Conservation (phyloP, 2,329 filamentous ascomycete genomes). For the Chaetomiaceae sp. region DNA sequence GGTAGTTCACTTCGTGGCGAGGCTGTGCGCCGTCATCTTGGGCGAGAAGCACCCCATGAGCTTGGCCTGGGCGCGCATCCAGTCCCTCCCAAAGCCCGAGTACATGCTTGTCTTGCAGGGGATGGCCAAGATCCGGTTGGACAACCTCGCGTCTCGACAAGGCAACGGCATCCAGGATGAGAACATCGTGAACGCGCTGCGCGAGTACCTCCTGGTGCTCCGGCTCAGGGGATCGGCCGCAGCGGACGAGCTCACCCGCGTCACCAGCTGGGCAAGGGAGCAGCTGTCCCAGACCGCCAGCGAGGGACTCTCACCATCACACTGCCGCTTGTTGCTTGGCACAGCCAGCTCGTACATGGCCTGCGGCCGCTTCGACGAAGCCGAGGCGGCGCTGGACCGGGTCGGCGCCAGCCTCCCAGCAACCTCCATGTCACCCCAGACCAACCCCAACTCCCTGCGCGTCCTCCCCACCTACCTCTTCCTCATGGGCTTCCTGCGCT, state of each 20-base stretch:
- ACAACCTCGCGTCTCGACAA: constrained; percentile 10
- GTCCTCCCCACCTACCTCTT: constrained; percentile 13
- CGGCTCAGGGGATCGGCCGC: constrained; percentile 7
- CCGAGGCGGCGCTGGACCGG: constrained; percentile 2
- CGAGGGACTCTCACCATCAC: not conserved
- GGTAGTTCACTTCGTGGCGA: constrained; percentile 16
- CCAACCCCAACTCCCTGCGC: not conserved
- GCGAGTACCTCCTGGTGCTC: constrained; percentile 18
- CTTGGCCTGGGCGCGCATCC: constrained; percentile 14
- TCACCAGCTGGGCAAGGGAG: constrained; percentile 2
- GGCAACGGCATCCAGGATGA: not conserved
- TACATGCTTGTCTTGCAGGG: constrained; percentile 13
- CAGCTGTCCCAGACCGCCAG: not conserved
- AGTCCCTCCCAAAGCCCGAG: constrained; percentile 4
- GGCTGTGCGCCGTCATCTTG: constrained; percentile 14
- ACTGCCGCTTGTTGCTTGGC: constrained; percentile 18
- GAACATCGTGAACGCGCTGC: constrained; percentile 11
- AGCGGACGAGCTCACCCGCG: constrained; percentile 14
- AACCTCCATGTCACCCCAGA: not conserved
- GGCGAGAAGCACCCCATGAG: constrained; percentile 18
- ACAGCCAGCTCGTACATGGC: constrained; percentile 13
- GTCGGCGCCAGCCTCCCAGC: constrained; percentile 5
- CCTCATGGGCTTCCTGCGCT: constrained; percentile 14
- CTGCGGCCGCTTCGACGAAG: constrained; percentile 7
- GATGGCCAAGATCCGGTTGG: constrained; percentile 14